Conservation (phyloP, 1,284 basidiomycete genomes). For the Ceratobasidium sp. region DNA sequence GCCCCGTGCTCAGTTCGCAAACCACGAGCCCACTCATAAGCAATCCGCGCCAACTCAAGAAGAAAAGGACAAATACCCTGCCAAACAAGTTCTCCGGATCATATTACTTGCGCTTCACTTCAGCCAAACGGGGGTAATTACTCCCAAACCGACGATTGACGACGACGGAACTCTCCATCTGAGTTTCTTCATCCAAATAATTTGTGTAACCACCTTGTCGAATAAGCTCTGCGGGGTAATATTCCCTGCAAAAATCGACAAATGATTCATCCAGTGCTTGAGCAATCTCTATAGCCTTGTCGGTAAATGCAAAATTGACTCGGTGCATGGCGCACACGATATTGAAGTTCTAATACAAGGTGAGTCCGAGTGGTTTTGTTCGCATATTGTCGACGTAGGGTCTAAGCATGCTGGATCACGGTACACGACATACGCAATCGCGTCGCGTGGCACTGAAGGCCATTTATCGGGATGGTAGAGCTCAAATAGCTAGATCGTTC, state of each 20-base stretch:
- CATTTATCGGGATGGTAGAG: constrained; percentile 15
- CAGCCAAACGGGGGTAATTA: constrained; percentile 38
- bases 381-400: background rate
- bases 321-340: background rate
- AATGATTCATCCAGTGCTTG: background rate
- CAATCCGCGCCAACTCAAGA: background rate
- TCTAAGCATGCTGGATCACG: constrained; percentile 34
- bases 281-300: background rate
- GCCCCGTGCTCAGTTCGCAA: too few species aligned
- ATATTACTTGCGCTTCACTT: constrained; percentile 45
- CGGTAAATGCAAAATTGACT: background rate
- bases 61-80: background rate
- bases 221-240: background rate
- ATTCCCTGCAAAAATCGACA: background rate
- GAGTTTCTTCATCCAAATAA: constrained; percentile 29
- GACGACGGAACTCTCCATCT: background rate
- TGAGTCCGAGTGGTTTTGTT: background rate
- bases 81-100: constrained; percentile 46
- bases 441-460: constrained; percentile 9
- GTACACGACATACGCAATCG: constrained; percentile 35
- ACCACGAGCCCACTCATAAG: background rate
- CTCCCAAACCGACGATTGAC: constrained; percentile 23
- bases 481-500: background rate
- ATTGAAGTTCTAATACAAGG: constrained; percentile 6
- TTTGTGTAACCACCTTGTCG: constrained; percentile 20